Percentiles rank a stretch among this genome's conserved stretches.
Conservation (phyloP, 192 early-diverging fungal genomes). For the Backusella liffmaniae region DNA sequence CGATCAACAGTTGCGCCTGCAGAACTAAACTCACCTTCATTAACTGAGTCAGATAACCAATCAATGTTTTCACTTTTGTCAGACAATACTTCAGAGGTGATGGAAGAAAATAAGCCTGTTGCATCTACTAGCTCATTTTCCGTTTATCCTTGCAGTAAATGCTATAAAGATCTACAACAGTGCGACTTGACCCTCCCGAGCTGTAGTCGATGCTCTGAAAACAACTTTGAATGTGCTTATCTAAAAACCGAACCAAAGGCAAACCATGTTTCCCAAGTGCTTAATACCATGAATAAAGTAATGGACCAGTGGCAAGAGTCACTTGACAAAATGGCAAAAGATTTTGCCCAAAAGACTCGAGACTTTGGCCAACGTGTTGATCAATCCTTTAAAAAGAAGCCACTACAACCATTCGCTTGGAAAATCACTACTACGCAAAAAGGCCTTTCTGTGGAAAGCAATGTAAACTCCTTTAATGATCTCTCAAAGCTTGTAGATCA, state of each 20-base stretch:
- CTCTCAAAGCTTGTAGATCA: constrained; percentile 40
- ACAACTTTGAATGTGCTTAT: constrained; percentile 32
- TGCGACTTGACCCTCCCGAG: constrained; percentile 36
- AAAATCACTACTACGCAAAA: constrained; percentile 39
- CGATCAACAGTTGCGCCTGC: background rate
- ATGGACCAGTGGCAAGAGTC: constrained; percentile 45
- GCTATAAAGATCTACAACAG: constrained; percentile 40
- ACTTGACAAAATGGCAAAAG: constrained; percentile 43
- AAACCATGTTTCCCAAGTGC: constrained; percentile 40
- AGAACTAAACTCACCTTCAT: background rate
- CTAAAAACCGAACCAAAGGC: constrained; percentile 38
- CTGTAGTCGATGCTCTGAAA: constrained; percentile 30
- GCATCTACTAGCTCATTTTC: constrained; percentile 28
- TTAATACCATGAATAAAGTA: constrained; percentile 43
- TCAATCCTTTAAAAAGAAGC: constrained; percentile 32
- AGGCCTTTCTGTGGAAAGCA: constrained; percentile 39
- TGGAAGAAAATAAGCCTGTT: constrained; percentile 8
- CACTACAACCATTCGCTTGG: constrained; percentile 37
- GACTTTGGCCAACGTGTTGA: constrained; percentile 31
- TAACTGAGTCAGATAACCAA: background rate
- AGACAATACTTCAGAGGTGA: background rate
- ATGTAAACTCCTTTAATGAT: constrained; percentile 38
- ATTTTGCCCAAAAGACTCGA: constrained; percentile 40
- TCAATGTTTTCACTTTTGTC: background rate
- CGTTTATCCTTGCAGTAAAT: constrained; percentile 40